Evolutionary conservation across 108 stramenopile species (phyloP), one percentile per base, ranked within the genome.

Genomic region (Discostella stelligeroides): DNA sequence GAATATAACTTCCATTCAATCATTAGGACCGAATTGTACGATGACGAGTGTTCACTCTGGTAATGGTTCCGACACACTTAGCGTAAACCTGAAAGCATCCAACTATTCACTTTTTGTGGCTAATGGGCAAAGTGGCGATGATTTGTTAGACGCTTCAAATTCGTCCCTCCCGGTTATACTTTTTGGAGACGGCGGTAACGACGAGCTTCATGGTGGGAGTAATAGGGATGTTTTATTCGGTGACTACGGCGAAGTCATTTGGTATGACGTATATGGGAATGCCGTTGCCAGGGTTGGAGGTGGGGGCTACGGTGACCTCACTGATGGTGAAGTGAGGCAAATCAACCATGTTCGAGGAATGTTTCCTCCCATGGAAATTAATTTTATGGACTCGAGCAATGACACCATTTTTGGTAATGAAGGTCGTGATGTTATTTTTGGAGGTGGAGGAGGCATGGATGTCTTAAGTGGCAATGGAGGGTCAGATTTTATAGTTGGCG

Each of bases 251-350:
- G 67, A 63, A 25, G 73, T 80, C 13, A n/a, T 70, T 15, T 80
- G 79, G 79, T 37, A 30, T 13, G 39, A 48, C 15, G 54, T 58
- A 20, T 27, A 40, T 43, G 76, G 76, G 21, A 48, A n/a, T 41
- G 49, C 29, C 13, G 73, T 66, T 3, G 80, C 80, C 3, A 14
- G 58, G 14, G 60, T 61, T 40, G 80, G 80, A 11, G 74, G 74
- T 24, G 80, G 79, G 27, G 80, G 80, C 9, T 76, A 70, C 47
- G 80, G 80, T 23, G 80, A 81, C 38, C 65, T 71, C 28, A 81
- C 80, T 14, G 75, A 76, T 50, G 73, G 70, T 12, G 45, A 58
- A 45, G 25, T 71, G 7, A 48, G 80, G 37, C 30, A 63, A n/a
- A 60, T 61, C 20, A 45, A 39, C 14, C 4, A 27, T n/a, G 41